These are phyloP conservation scores for Macrophomina phaseolina DNA, from an alignment of 2,329 filamentous ascomycete species.

Conservation along the genomic window DNA sequence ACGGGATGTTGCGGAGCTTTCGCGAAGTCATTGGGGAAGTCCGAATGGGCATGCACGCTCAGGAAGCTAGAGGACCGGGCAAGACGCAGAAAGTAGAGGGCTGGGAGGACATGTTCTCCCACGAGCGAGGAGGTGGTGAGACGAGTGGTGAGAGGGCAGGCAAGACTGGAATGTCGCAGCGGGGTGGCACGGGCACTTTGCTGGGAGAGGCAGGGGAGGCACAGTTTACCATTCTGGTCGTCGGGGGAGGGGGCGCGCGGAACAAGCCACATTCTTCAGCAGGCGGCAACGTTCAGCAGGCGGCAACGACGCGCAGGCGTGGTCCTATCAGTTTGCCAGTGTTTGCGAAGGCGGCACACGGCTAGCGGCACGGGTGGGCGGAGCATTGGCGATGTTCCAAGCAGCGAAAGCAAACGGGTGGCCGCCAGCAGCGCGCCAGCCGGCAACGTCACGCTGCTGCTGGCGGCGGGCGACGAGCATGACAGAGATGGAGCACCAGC, in stretches of 20 bases:
- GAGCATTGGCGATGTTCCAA: conserved; percentile 15
- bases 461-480: neutral
- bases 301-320: neutral
- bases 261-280: neutral
- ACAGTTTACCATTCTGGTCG: neutral
- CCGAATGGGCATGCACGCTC: neutral
- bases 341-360: conserved; percentile 8
- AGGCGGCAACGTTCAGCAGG: neutral
- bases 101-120: neutral
- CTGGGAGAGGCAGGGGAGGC: neutral
- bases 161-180: neutral
- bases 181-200: neutral
- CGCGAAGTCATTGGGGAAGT: conserved; percentile 5
- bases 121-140: neutral
- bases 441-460: conserved; percentile 9
- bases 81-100: neutral
- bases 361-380: conserved; percentile 22
- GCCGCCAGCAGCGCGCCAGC: conserved; percentile 3
- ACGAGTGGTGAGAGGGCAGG: neutral
- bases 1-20: neutral
- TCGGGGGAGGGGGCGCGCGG: neutral
- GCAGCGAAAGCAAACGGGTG: conserved; percentile 15
- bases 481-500: too few species aligned
- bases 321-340: conserved; percentile 3
- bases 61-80: neutral